phyloP scores from a whole-genome alignment of 306 rosid species.

The Malus sylvestris region DNA sequence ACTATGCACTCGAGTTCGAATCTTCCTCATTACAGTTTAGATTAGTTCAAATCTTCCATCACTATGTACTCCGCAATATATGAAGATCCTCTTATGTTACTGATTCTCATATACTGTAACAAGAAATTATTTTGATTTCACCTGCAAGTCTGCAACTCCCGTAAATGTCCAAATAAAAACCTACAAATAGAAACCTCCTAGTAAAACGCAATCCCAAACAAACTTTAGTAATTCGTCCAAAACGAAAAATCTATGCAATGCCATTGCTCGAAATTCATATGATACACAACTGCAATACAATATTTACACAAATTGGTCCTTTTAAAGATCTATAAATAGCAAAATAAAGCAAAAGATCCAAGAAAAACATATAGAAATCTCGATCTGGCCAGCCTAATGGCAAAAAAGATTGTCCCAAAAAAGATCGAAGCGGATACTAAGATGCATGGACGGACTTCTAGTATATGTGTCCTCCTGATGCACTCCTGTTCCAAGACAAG shows the following conservation, averaged over 20 bases:
- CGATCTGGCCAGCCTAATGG: background rate
- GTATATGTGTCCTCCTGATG: conserved; percentile 19
- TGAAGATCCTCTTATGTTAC: no score
- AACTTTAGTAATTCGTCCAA: no score
- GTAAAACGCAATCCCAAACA: no score
- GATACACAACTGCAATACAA: conserved; percentile 1
- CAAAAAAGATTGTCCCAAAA: conserved; percentile 5
- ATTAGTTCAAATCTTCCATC: no score
- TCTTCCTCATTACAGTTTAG: no score
- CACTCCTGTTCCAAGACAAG: conserved; percentile 76
- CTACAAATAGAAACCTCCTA: no score
- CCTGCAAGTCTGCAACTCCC: no score
- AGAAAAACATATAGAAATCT: conserved; percentile 4
- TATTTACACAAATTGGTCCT: background rate
- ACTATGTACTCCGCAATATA: no score
- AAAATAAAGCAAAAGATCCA: background rate
- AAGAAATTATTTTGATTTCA: no score
- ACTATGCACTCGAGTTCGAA: no score
- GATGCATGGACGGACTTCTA: conserved; percentile 14
- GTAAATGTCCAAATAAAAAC: no score
- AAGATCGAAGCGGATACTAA: conserved; percentile 1
- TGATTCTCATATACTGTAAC: no score
- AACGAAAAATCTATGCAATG: background rate
- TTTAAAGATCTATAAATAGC: background rate
- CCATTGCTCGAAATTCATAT: background rate